These are phyloP conservation scores for Rutstroemia sp. DNA, from an alignment of 2,329 filamentous ascomycete species.

Conservation along the genomic window DNA sequence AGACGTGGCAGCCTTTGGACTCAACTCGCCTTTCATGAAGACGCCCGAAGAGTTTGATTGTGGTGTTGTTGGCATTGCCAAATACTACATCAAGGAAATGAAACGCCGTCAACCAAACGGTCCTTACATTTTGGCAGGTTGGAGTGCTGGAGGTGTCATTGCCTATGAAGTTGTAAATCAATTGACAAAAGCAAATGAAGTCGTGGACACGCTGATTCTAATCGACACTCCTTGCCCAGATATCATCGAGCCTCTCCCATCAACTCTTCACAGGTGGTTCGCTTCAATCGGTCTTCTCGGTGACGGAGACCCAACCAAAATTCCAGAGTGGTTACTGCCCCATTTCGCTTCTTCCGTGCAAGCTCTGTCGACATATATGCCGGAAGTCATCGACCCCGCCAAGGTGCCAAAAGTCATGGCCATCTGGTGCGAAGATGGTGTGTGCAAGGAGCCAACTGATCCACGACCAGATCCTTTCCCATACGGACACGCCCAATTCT, in stretches of 20 bases:
- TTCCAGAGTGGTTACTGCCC: conserved; percentile 33
- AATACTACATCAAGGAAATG: conserved; percentile 62
- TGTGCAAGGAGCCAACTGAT: conserved; percentile 35
- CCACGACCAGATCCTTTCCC: conserved; percentile 6
- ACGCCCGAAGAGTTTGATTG: conserved; percentile 57
- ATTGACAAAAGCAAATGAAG: conserved; percentile 48
- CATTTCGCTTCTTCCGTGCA: conserved; percentile 4
- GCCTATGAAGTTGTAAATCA: conserved; percentile 60
- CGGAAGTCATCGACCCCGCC: background rate
- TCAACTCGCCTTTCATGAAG: conserved; percentile 68
- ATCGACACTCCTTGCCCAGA: conserved; percentile 61
- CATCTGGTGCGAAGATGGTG: conserved; percentile 9
- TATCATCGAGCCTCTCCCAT: conserved; percentile 60
- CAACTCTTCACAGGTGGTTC: conserved; percentile 48
- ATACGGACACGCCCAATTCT: conserved; percentile 6
- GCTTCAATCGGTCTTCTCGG: conserved; percentile 65
- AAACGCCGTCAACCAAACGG: conserved; percentile 62
- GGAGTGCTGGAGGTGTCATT: conserved; percentile 70
- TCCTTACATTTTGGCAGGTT: conserved; percentile 62
- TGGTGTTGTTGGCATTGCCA: conserved; percentile 57
- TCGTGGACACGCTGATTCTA: conserved; percentile 53
- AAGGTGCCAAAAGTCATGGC: conserved; percentile 5
- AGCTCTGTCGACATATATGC: conserved; percentile 7
- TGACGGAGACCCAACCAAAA: conserved; percentile 36
- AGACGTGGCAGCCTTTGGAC: conserved; percentile 44